These are phyloP conservation scores for Penicillium sclerotiorum DNA, from an alignment of 2,329 filamentous ascomycete species.

Conservation along the genomic window DNA sequence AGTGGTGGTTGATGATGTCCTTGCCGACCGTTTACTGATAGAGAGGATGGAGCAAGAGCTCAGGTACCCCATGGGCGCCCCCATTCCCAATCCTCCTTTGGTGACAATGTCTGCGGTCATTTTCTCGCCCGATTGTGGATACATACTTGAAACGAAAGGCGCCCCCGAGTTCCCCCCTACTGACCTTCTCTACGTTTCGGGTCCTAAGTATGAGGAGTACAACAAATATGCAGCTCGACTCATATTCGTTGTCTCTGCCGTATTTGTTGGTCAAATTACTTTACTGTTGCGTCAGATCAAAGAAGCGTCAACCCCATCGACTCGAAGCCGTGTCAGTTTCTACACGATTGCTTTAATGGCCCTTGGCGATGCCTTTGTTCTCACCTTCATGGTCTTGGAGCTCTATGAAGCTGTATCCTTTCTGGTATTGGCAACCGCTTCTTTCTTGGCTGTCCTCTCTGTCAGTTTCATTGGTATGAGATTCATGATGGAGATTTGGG, in stretches of 20 bases:
- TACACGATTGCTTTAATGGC: conserved; percentile 65
- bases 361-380: conserved; percentile 62
- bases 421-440: conserved; percentile 57
- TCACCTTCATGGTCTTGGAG: conserved; percentile 58
- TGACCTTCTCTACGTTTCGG: conserved; percentile 56
- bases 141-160: conserved; percentile 63
- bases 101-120: conserved; percentile 62
- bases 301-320: conserved; percentile 66
- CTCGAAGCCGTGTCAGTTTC: conserved; percentile 65
- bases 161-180: conserved; percentile 57
- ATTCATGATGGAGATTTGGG: conserved; percentile 69
- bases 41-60: conserved; percentile 61
- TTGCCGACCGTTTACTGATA: conserved; percentile 42
- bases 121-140: conserved; percentile 70
- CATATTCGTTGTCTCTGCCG: conserved; percentile 55
- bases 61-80: conserved; percentile 60
- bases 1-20: conserved; percentile 31
- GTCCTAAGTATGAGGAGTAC: conserved; percentile 61
- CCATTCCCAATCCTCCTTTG: conserved; percentile 53
- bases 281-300: conserved; percentile 65
- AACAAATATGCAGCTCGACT: conserved; percentile 55
- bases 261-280: conserved; percentile 56
- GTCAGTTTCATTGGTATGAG: conserved; percentile 66
- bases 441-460: conserved; percentile 62
- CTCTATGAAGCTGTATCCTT: conserved; percentile 60